Evolutionary conservation across 2,329 filamentous ascomycete species (phyloP).

Genomic region (Ophiocordyceps camponoti-floridani): DNA sequence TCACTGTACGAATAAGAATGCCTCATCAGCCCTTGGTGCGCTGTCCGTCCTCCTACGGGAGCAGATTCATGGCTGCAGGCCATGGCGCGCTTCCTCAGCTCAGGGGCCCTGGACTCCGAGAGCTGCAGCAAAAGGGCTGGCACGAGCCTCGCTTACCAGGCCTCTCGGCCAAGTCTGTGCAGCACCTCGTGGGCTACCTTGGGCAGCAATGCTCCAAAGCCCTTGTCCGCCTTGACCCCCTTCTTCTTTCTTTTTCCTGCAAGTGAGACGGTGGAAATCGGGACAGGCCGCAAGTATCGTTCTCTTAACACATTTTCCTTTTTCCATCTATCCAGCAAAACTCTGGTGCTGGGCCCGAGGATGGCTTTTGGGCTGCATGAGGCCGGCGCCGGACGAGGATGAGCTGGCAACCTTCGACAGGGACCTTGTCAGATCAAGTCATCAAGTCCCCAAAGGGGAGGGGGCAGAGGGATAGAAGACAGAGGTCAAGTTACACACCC

Average conservation of each 20-base stretch:
- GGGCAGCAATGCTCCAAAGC: slow-evolving; percentile 2
- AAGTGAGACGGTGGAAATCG: not conserved
- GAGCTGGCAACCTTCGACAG: not conserved
- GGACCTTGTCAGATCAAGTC: not conserved
- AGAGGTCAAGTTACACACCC: not conserved
- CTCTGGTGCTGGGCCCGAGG: not conserved
- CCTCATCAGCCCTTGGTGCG: not conserved
- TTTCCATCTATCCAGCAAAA: not conserved
- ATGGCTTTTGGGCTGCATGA: not conserved
- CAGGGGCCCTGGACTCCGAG: not conserved
- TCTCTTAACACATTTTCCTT: not conserved
- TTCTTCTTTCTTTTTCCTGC: no score
- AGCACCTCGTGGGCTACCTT: slow-evolving; percentile 1
- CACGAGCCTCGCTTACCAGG: not conserved
- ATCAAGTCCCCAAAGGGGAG: not conserved
- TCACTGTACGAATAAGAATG: not conserved
- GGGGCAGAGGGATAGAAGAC: not conserved
- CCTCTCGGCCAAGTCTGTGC: not conserved
- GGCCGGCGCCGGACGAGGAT: not conserved
- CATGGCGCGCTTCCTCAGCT: not conserved
- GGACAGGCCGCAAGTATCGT: not conserved
- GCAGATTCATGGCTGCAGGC: not conserved
- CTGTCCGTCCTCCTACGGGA: no score
- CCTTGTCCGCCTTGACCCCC: not conserved
- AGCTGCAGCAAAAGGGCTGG: not conserved